These are phyloP conservation scores for Sugiyamaella floridensis DNA, from an alignment of 805 yeast species.

Conservation along the genomic window DNA sequence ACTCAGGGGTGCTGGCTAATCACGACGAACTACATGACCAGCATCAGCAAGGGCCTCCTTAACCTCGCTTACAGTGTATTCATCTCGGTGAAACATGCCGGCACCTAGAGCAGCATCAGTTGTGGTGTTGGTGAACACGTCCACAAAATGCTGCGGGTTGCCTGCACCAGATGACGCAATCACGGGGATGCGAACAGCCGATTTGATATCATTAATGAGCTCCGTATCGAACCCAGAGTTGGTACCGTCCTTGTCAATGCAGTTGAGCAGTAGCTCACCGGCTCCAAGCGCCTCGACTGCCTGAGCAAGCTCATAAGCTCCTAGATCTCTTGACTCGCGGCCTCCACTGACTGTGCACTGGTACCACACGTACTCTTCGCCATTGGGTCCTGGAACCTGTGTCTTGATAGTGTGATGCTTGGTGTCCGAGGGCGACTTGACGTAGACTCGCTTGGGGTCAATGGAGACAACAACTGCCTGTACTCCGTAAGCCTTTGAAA, in stretches of 20 bases:
- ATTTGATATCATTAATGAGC: conserved; percentile 68
- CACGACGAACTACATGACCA: background rate
- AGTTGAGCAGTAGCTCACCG: conserved; percentile 87
- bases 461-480: conserved; percentile 98
- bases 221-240: conserved; percentile 92
- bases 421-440: conserved; percentile 52
- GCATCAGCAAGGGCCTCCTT: conserved; percentile 37
- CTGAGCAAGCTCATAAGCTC: conserved; percentile 79
- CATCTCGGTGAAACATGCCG: conserved; percentile 96
- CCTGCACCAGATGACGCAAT: conserved; percentile 99
- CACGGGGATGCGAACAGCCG: conserved; percentile 78
- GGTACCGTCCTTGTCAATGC: conserved; percentile 95
- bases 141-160: conserved; percentile 78
- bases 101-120: conserved; percentile 99
- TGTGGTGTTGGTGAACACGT: conserved; percentile 72
- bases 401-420: conserved; percentile 61
- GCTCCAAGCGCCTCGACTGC: conserved; percentile 95
- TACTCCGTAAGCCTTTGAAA: conserved; percentile 83
- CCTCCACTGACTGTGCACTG: conserved; percentile 97
- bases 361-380: conserved; percentile 85
- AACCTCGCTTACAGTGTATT: conserved; percentile 79
- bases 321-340: conserved; percentile 79
- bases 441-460: conserved; percentile 89
- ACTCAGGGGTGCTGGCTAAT: too few species aligned
- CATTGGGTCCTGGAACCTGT: conserved; percentile 69